A percentile compares a stretch with the other conserved stretches of the same genome.
Evolutionary conservation across 176 grass and related monocot species (phyloP).

Genomic region (Hordeum vulgare): MorexV3_pseudomolecules_assembly NC_058521.1:128402188-128402687

Average conservation of each 20-base stretch:
- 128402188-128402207: not conserved
- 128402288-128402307: constrained; percentile 1
- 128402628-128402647: too few relatives aligned
- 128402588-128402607: too few relatives aligned
- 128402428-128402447: constrained; percentile 3
- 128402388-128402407: not conserved
- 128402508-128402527: not conserved
- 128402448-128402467: not conserved
- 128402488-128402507: not conserved
- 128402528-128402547: too few relatives aligned
- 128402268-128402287: not conserved
- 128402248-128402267: not conserved
- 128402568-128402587: too few relatives aligned
- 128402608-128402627: too few relatives aligned
- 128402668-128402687: too few relatives aligned
- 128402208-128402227: not conserved
- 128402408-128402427: not conserved
- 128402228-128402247: not conserved
- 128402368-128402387: not conserved
- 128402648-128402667: too few relatives aligned
- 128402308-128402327: not conserved
- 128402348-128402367: not conserved
- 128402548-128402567: too few relatives aligned
- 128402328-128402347: not conserved
- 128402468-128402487: not conserved